Base-by-base conservation (phyloP, 83 land plant genomes). In the Larix sibirica region DNA sequence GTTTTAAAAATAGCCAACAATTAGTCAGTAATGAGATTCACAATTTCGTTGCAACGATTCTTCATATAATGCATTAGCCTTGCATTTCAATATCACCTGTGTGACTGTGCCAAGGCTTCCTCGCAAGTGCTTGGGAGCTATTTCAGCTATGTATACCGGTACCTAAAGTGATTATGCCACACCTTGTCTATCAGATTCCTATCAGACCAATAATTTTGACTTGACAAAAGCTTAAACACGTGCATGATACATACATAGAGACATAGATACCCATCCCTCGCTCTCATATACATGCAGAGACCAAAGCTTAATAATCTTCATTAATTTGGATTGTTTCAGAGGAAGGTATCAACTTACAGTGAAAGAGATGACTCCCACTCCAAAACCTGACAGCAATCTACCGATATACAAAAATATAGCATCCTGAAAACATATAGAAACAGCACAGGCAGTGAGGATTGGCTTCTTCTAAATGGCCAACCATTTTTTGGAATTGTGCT, bases 81-180 rank as follows among this genome's bases (percentile, higher is more conserved):
- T 50, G 56, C 56, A 54, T 23, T 20, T 13, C 9, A 33, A 81
- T 54, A 64, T 54, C 42, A 95, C 98, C 96, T 97, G 99, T 85
- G 95, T 93, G 20, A 94, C 94, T 23, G 99, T 81, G 18, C 99
- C 99, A 36, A 97, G 89, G n/a, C 84, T 81, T 23, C 99, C 99
- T 82, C 99, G 88, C 88, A 94, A 17, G 69, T 94, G 91, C 76
- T 90, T 91, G 10, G 99, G 99, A 36, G 99, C 86, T 68, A 92
- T 92, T 81, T 96, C 99, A 13, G 93, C 97, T 65, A 96, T 94
- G 82, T 96, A 96, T 20, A 94, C 94, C 28, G 93, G 93, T 26
- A 91, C 93, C 93, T 91, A 81, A 38, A 78, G 23, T 44, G 24
- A 60, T 28, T 17, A 68, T 69, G 42, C 40, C n/a, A 82, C 85